A percentile compares a stretch with the other conserved stretches of the same genome.
phyloP scores from a whole-genome alignment of 805 yeast species.

The Millerozyma miso region DNA sequence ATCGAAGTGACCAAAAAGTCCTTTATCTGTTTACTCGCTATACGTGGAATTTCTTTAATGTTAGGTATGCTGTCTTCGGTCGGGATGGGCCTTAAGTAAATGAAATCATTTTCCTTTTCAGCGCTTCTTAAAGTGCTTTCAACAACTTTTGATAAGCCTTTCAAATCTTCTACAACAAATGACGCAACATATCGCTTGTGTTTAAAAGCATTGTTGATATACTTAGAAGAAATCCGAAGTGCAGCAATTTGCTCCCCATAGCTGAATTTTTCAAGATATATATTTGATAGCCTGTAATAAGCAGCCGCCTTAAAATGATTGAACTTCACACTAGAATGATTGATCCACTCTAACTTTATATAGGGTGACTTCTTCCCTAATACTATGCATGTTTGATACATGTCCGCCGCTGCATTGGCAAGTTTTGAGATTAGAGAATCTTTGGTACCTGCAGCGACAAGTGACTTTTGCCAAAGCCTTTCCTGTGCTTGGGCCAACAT shows the following conservation, averaged over 20 bases:
- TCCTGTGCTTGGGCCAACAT: conserved; percentile 88
- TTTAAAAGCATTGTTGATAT: conserved; percentile 34
- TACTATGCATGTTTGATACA: conserved; percentile 45
- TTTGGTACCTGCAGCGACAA: conserved; percentile 41
- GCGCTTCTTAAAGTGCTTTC: conserved; percentile 46
- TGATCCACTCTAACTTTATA: conserved; percentile 58
- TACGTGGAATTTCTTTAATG: conserved; percentile 52
- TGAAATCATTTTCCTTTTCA: conserved; percentile 76
- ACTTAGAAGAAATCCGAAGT: conserved; percentile 39
- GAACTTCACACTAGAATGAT: conserved; percentile 55
- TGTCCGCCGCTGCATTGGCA: conserved; percentile 57
- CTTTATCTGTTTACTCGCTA: conserved; percentile 28
- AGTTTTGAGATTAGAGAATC: conserved; percentile 61
- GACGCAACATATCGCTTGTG: conserved; percentile 39
- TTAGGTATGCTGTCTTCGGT: conserved; percentile 31
- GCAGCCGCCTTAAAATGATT: conserved; percentile 72
- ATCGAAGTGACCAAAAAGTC: conserved; percentile 23
- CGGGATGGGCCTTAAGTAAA: conserved; percentile 69
- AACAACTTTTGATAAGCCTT: conserved; percentile 46
- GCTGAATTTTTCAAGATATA: conserved; percentile 42
- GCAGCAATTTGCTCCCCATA: conserved; percentile 72
- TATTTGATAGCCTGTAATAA: conserved; percentile 55
- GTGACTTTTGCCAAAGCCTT: conserved; percentile 73
- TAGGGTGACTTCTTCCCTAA: conserved; percentile 40
- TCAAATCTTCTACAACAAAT: conserved; percentile 47